Conservation (phyloP, 2,329 filamentous ascomycete genomes). For the Metarhizium humberi region DNA sequence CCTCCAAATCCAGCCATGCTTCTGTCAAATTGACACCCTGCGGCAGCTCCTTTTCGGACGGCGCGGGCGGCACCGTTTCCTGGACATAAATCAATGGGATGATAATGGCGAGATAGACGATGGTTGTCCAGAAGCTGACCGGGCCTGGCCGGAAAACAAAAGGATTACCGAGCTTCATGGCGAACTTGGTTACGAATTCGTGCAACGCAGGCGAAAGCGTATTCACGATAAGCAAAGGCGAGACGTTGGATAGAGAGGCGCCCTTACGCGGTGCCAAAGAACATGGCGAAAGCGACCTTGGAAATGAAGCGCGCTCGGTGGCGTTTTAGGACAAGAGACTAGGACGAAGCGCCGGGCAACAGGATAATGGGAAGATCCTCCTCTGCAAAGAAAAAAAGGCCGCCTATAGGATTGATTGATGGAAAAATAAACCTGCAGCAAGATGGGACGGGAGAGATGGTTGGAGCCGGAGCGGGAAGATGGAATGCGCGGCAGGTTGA, state of each 20-base stretch:
- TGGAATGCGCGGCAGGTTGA: too few species aligned
- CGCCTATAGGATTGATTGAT: background rate
- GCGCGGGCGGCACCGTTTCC: slow-evolving; percentile 62
- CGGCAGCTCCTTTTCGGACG: slow-evolving; percentile 36
- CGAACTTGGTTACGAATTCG: background rate
- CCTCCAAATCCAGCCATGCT: slow-evolving; percentile 76
- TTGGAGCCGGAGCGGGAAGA: background rate
- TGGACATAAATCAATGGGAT: slow-evolving; percentile 66
- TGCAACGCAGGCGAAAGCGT: background rate
- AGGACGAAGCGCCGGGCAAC: background rate
- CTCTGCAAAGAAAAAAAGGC: background rate
- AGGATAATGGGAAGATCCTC: background rate
- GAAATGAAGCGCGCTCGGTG: background rate
- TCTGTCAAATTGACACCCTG: slow-evolving; percentile 69
- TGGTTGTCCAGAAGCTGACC: slow-evolving; percentile 70
- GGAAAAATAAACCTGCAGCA: background rate
- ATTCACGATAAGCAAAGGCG: background rate
- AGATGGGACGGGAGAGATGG: background rate
- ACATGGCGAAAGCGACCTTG: background rate
- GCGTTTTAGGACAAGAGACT: background rate
- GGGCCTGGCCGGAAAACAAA: slow-evolving; percentile 72
- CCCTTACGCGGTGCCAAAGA: background rate
- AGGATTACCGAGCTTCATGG: slow-evolving; percentile 35
- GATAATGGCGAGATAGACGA: slow-evolving; percentile 70
- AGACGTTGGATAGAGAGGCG: background rate